Conservation (phyloP, 1,284 basidiomycete genomes). For the Malassezia globosa region DNA sequence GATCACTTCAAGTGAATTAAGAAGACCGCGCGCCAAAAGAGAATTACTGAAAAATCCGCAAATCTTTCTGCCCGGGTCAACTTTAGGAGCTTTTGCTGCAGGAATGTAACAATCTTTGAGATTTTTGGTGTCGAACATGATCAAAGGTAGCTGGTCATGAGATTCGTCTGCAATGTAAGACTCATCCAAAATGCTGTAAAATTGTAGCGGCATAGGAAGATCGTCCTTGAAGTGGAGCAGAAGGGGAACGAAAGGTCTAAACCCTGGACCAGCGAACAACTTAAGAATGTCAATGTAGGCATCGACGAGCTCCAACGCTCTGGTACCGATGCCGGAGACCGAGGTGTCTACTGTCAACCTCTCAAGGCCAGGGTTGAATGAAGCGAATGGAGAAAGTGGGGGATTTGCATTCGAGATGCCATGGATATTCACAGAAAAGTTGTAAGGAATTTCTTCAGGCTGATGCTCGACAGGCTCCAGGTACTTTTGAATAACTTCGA, state of each 20-base stretch:
- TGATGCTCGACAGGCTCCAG: conserved; percentile 34
- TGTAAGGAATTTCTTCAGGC: neutral
- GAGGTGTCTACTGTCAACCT: conserved; percentile 54
- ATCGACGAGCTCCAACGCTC: conserved; percentile 26
- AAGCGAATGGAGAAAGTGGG: conserved; percentile 58
- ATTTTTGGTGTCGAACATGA: neutral
- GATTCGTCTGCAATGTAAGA: neutral
- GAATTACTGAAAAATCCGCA: conserved; percentile 23
- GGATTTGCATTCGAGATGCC: conserved; percentile 11
- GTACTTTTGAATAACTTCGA: conserved; percentile 46
- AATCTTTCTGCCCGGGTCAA: conserved; percentile 11
- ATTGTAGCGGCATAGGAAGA: conserved; percentile 19
- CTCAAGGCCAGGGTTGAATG: conserved; percentile 55
- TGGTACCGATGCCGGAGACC: conserved; percentile 50
- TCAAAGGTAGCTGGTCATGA: neutral
- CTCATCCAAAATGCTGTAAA: conserved; percentile 21
- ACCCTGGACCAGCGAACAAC: conserved; percentile 14
- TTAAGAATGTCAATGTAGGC: conserved; percentile 23
- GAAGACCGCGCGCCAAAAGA: conserved; percentile 25
- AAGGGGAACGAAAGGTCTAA: conserved; percentile 15
- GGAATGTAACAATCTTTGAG: neutral
- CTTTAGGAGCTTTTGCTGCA: neutral
- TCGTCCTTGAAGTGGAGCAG: conserved; percentile 20
- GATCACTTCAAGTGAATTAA: conserved; percentile 21
- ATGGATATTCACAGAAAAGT: conserved; percentile 11